These are phyloP conservation scores for Penstemon davidsonii DNA, from an alignment of 257 asterid genomes.

Conservation along the genomic window DNA sequence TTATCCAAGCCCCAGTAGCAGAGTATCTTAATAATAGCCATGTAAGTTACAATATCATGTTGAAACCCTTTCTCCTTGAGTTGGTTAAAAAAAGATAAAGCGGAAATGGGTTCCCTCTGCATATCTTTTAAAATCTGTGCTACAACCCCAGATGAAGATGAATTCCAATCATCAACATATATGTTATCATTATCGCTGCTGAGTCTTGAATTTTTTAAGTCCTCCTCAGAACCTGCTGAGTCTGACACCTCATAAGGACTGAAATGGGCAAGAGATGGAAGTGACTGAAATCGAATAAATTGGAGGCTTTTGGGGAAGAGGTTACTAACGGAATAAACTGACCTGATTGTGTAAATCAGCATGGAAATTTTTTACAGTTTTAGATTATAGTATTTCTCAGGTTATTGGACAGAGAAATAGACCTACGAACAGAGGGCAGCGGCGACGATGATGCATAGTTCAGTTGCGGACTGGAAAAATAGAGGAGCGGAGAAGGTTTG, in stretches of 20 bases:
- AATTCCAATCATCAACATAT: slow-evolving; percentile 22
- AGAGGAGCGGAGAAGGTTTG: too few relatives aligned
- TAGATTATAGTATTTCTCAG: too few relatives aligned
- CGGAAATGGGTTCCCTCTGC: slow-evolving; percentile 49
- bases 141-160: slow-evolving; percentile 43
- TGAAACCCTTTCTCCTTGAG: slow-evolving; percentile 49
- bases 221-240: slow-evolving; percentile 59
- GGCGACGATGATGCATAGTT: too few relatives aligned
- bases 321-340: slow-evolving; percentile 35
- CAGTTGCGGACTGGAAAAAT: too few relatives aligned
- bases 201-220: slow-evolving; percentile 20
- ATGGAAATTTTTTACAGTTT: slow-evolving; percentile 30
- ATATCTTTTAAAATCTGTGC: slow-evolving; percentile 50
- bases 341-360: slow-evolving; percentile 52
- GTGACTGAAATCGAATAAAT: slow-evolving; percentile 42
- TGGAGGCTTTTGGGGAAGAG: slow-evolving; percentile 31
- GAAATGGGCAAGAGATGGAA: slow-evolving; percentile 63
- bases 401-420: too few relatives aligned
- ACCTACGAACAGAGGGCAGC: too few relatives aligned
- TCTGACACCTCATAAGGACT: slow-evolving; percentile 44
- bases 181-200: neutral
- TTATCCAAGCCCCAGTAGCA: slow-evolving; percentile 55
- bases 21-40: slow-evolving; percentile 64
- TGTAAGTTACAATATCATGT: slow-evolving; percentile 50
- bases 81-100: slow-evolving; percentile 48